Conservation (phyloP, 2,329 filamentous ascomycete species). For the Hypoxylon sp. region DNA sequence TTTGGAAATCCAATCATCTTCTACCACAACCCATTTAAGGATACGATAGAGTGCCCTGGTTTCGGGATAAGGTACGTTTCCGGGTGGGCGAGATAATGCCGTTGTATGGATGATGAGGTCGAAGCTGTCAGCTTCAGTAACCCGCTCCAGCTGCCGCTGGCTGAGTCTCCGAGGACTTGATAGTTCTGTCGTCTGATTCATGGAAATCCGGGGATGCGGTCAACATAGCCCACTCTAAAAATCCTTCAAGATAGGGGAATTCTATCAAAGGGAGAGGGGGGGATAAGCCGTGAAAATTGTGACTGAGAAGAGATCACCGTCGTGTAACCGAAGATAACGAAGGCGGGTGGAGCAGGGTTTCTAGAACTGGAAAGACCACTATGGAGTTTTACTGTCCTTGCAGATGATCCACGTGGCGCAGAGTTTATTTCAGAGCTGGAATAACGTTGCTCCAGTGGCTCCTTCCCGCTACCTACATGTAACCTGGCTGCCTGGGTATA, state of each 20-base stretch:
- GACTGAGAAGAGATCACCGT: conserved; percentile 3
- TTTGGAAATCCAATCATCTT: conserved; percentile 30
- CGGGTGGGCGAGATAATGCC: conserved; percentile 26
- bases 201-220: conserved; percentile 10
- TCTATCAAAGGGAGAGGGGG: neutral
- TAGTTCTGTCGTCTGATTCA: conserved; percentile 2
- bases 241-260: conserved; percentile 19
- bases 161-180: neutral
- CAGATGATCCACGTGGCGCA: conserved; percentile 36
- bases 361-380: conserved; percentile 12
- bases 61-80: conserved; percentile 19
- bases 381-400: conserved; percentile 22
- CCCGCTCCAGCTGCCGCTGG: neutral
- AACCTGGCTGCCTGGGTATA: neutral
- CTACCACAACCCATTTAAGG: conserved; percentile 8
- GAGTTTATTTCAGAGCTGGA: conserved; percentile 12
- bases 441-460: conserved; percentile 15
- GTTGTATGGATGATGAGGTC: conserved; percentile 18
- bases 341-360: neutral
- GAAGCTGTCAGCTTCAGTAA: conserved; percentile 27
- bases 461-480: neutral
- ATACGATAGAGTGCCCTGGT: conserved; percentile 19
- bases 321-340: neutral
- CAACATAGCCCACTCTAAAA: conserved; percentile 15
- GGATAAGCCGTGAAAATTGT: conserved; percentile 12